These are phyloP conservation scores for rapeseed (Brassica napus) DNA, from an alignment of 345 rosid species.

Conservation along the genomic window Da-Ae NC_063439.1:18983001-18983500, in stretches of 20 bases:
- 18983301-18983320: slow-evolving; percentile 51
- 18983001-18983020: slow-evolving; percentile 81
- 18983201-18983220: slow-evolving; percentile 67
- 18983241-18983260: slow-evolving; percentile 12
- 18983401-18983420: slow-evolving; percentile 76
- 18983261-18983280: slow-evolving; percentile 11
- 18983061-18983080: slow-evolving; percentile 19
- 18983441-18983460: slow-evolving; percentile 96
- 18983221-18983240: slow-evolving; percentile 57
- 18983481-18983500: background rate
- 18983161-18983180: slow-evolving; percentile 83
- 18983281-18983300: slow-evolving; percentile 27
- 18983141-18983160: slow-evolving; percentile 65
- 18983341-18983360: slow-evolving; percentile 94
- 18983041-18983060: slow-evolving; percentile 54
- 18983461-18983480: slow-evolving; percentile 67
- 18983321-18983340: slow-evolving; percentile 89
- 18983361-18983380: slow-evolving; percentile 79
- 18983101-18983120: slow-evolving; percentile 12
- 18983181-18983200: slow-evolving; percentile 84
- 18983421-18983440: slow-evolving; percentile 92
- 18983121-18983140: slow-evolving; percentile 45
- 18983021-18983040: slow-evolving; percentile 55
- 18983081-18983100: background rate
- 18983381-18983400: slow-evolving; percentile 92